Percentiles rank a stretch among this genome's conserved stretches.
Evolutionary conservation across 306 rosid genomes (phyloP).

Genomic region (Alnus glutinosa): DNA sequence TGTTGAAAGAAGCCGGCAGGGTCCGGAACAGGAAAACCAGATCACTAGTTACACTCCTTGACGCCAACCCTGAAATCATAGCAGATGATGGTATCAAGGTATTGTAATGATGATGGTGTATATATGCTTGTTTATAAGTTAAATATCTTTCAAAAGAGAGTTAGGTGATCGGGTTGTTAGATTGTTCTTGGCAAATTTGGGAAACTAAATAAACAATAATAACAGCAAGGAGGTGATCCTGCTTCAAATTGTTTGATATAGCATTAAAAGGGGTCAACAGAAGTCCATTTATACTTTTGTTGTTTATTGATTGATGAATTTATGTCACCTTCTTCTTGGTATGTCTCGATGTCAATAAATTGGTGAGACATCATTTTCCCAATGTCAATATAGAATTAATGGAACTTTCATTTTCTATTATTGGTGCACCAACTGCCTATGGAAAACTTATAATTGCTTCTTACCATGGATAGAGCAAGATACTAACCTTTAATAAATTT

Average conservation of each 20-base stretch:
- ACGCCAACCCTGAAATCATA: slow-evolving; percentile 35
- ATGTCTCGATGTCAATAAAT: slow-evolving; percentile 26
- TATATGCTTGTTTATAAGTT: slow-evolving; percentile 23
- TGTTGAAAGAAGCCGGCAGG: slow-evolving; percentile 79
- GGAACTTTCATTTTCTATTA: slow-evolving; percentile 30
- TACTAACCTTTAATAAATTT: background rate
- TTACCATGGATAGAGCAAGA: slow-evolving; percentile 16
- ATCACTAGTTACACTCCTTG: slow-evolving; percentile 74
- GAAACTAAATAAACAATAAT: slow-evolving; percentile 31
- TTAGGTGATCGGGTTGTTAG: slow-evolving; percentile 38
- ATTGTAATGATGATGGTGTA: slow-evolving; percentile 38
- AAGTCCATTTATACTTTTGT: slow-evolving; percentile 28
- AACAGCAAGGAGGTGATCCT: slow-evolving; percentile 37
- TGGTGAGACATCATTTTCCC: slow-evolving; percentile 41
- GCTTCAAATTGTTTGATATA: slow-evolving; percentile 27
- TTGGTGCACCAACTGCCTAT: slow-evolving; percentile 48
- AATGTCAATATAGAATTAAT: slow-evolving; percentile 23
- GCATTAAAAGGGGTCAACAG: slow-evolving; percentile 26
- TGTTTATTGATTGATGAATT: slow-evolving; percentile 31
- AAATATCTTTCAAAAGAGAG: slow-evolving; percentile 14
- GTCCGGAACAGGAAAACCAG: slow-evolving; percentile 55
- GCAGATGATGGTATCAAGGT: slow-evolving; percentile 47
- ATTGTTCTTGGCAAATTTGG: slow-evolving; percentile 27
- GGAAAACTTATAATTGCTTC: slow-evolving; percentile 41
- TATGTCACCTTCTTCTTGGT: slow-evolving; percentile 34